phyloP scores from a whole-genome alignment of 2,329 filamentous ascomycete genomes.

The Xylariaceae sp. region DNA sequence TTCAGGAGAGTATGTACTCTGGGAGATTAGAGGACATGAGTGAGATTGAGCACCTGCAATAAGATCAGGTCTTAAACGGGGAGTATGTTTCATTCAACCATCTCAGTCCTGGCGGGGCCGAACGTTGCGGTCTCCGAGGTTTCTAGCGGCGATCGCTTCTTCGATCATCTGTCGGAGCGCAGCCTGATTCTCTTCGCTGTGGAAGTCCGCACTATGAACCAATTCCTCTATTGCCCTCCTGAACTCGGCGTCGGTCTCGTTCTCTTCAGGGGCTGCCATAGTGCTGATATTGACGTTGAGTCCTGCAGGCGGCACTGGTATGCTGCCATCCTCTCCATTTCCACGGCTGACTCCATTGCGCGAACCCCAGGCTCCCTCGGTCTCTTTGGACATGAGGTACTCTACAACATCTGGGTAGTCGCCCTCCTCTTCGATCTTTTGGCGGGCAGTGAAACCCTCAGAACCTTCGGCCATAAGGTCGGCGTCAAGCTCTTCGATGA shows the following conservation, averaged over 20 bases:
- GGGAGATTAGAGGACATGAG: slow-evolving; percentile 50
- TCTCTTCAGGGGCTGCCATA: slow-evolving; percentile 58
- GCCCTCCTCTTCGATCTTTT: slow-evolving; percentile 73
- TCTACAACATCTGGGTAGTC: slow-evolving; percentile 71
- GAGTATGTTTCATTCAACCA: slow-evolving; percentile 19
- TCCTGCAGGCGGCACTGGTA: slow-evolving; percentile 67
- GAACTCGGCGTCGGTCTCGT: slow-evolving; percentile 71
- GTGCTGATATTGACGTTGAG: slow-evolving; percentile 73
- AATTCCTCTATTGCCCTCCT: slow-evolving; percentile 82
- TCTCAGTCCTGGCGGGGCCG: slow-evolving; percentile 53
- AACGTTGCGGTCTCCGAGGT: slow-evolving; percentile 58
- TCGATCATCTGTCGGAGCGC: slow-evolving; percentile 73
- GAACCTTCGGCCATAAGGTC: slow-evolving; percentile 60
- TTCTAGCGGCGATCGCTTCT: slow-evolving; percentile 69
- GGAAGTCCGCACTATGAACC: slow-evolving; percentile 75
- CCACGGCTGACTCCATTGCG: slow-evolving; percentile 27
- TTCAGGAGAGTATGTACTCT: slow-evolving; percentile 52
- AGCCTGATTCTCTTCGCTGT: slow-evolving; percentile 72
- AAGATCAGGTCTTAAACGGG: neutral
- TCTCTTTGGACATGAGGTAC: slow-evolving; percentile 52
- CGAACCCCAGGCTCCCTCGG: slow-evolving; percentile 26
- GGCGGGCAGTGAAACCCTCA: slow-evolving; percentile 72
- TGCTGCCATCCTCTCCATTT: slow-evolving; percentile 32
- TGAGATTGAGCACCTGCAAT: slow-evolving; percentile 37
- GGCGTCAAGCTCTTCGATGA: slow-evolving; percentile 77